Conservation (phyloP, 441 rosid genomes). For the Gossypium laxum region DNA sequence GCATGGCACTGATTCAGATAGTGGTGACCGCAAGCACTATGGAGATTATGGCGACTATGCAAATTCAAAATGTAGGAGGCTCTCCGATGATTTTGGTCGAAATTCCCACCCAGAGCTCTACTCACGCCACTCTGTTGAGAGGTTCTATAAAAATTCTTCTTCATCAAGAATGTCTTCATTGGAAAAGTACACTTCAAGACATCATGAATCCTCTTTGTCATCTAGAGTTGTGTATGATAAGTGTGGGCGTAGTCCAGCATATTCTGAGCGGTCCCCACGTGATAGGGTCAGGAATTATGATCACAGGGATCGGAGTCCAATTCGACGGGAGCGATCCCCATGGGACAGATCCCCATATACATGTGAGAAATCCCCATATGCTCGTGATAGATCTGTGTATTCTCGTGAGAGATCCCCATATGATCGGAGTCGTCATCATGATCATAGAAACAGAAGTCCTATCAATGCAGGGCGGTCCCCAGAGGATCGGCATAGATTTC, state of each 20-base stretch:
- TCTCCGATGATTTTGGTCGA: conserved; percentile 60
- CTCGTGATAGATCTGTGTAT: conserved; percentile 58
- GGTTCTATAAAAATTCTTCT: conserved; percentile 51
- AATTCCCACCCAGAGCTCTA: conserved; percentile 49
- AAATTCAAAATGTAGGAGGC: conserved; percentile 62
- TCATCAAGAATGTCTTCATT: conserved; percentile 44
- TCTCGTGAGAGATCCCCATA: conserved; percentile 60
- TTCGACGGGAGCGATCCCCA: conserved; percentile 61
- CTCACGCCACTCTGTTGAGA: conserved; percentile 60
- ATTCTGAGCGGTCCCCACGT: conserved; percentile 65
- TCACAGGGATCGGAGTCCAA: conserved; percentile 62
- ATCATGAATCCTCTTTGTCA: conserved; percentile 55
- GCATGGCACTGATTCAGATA: conserved; percentile 57
- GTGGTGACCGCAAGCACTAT: conserved; percentile 54
- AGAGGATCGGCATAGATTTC: conserved; percentile 43
- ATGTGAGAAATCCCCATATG: conserved; percentile 33
- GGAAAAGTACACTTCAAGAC: conserved; percentile 71
- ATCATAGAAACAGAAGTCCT: conserved; percentile 75
- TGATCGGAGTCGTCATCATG: conserved; percentile 54
- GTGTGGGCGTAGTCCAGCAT: conserved; percentile 70
- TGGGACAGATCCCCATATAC: conserved; percentile 37
- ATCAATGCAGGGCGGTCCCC: conserved; percentile 59
- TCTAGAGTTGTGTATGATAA: conserved; percentile 65
- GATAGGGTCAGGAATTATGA: conserved; percentile 59
- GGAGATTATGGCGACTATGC: conserved; percentile 58